Evolutionary conservation across 2,329 filamentous ascomycete species (phyloP), one percentile per base, ranked within the genome.

Genomic region (Scedosporium dehoogii): DNA sequence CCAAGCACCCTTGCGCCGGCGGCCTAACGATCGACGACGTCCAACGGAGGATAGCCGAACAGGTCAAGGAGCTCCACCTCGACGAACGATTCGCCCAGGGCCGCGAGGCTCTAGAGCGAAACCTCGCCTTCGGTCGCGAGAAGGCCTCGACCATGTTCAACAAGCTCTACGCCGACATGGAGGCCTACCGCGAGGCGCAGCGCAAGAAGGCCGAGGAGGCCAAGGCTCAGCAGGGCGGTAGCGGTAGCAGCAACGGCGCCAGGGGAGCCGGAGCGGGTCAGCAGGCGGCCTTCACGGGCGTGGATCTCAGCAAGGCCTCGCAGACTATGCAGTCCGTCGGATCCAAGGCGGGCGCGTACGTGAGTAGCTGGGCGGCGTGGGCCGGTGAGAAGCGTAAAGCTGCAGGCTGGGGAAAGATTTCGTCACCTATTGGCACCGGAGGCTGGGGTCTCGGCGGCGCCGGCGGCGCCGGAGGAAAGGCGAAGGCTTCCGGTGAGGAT

Each of bases 11-110:
- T 3, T 97, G 91, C 72, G 92, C 92, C 1, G 94, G 94, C 27
- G 93, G 92, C 0, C 81, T 99, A 21, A 92, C 89, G 1, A 92
- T 99, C 65, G 94, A 97, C 67, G 94, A 99, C 72, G 88, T 99
- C 12, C 93, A 97, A 72, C 85, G 94, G 59, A 84, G 94, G 25
- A 83, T 99, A 41, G 87, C 91, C 42, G 90, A 96, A 73, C 94
- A 97, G 75, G 90, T 99, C 59, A 89, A 93, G 67, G 93, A 97
- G 65, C 82, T 97, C 58, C 92, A 97, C 72, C 82, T 97, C 1
- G 94, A 99, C 72, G 94, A 97, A 72, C 85, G 90, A 7, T 86
- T 97, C 63, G 88, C 90, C 0, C 87, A 90, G 64, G 90, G 92
- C 7, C 85, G 87, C 62, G 94, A 97, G 73, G 89, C 88, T 0